A percentile compares a stretch with the other conserved stretches of the same genome.
Evolutionary conservation across 176 grass and related monocot species (phyloP).

Genomic region (Oryza australiensis): DNA sequence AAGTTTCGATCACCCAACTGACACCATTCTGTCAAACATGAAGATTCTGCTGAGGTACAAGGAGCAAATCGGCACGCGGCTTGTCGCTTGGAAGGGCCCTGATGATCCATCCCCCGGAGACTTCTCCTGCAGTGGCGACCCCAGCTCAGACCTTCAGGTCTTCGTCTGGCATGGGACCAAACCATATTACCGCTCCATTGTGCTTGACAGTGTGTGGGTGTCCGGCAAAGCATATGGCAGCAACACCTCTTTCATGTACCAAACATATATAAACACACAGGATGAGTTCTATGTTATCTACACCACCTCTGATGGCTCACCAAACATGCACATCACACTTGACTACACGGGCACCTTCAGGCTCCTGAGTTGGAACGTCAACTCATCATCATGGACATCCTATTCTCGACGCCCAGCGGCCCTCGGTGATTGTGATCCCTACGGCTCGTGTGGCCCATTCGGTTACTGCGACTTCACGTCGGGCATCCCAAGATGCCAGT

Average conservation of each 20-base stretch:
- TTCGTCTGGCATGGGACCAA: slow-evolving; percentile 18
- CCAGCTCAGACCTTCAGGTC: background rate
- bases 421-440: background rate
- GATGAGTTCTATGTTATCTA: background rate
- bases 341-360: slow-evolving; percentile 12
- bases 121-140: slow-evolving; percentile 35
- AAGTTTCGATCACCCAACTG: slow-evolving; percentile 40
- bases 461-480: slow-evolving; percentile 20
- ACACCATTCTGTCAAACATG: slow-evolving; percentile 39
- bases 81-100: slow-evolving; percentile 31
- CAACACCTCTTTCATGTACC: background rate
- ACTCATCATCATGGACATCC: background rate
- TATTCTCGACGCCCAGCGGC: rapidly evolving
- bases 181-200: slow-evolving; percentile 4
- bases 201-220: slow-evolving; percentile 7
- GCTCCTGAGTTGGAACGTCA: background rate
- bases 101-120: slow-evolving; percentile 42
- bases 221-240: background rate
- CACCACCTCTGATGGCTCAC: slow-evolving; percentile 1
- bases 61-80: background rate
- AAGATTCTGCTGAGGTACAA: slow-evolving; percentile 3
- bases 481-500: slow-evolving; percentile 9
- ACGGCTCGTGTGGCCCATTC: slow-evolving; percentile 34
- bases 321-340: background rate
- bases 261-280: no score